Evolutionary conservation across 176 grass and related monocot genomes (phyloP), one percentile per base, ranked within the genome.

Genomic region (Juncus inflexus): DNA sequence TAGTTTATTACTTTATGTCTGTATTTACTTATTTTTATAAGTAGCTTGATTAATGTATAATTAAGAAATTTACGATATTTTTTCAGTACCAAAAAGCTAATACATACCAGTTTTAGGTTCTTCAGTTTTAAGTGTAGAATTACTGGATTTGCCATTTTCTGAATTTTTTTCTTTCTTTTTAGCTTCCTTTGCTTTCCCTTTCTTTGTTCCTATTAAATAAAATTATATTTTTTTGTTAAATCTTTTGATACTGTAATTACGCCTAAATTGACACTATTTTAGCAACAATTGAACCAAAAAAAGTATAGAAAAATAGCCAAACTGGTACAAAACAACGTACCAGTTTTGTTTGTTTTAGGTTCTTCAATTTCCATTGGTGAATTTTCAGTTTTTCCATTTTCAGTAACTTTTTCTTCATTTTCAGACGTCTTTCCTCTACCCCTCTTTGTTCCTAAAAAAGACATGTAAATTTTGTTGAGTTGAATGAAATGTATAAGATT

Each of bases 341-440:
- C 67, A 45, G 50, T 69, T 38, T 59, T 71, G 39, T 58, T 71
- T 58, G 14, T 71, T 9, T 3, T 12, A 19, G 40, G 67, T 41
- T 58, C 67, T 71, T 15, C 67, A 69, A 14, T 55, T 55, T 69
- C 50, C 10, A 37, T 11, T 55, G 36, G 50, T 28, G 19, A 1
- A 28, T 28, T 28, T 56, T 74, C 72, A 50, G 76, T 50, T 73
- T 77, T 83, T 55, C 40, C 59, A 47, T 81, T 63, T 64, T 76
- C 62, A 41, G 49, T 36, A 10, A 79, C 61, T 81, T 79, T 58
- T 50, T 72, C 68, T 52, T 73, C 78, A 66, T 79, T 87, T 69
- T 63, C 85, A 55, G 83, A 79, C 15, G 63, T 78, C 67, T 88
- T 88, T 77, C 75, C 84, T 79, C 81, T 82, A 50, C 75, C 77